Evolutionary conservation across 345 rosid species (phyloP).

Genomic region (Xanthoceras sorbifolium): DNA sequence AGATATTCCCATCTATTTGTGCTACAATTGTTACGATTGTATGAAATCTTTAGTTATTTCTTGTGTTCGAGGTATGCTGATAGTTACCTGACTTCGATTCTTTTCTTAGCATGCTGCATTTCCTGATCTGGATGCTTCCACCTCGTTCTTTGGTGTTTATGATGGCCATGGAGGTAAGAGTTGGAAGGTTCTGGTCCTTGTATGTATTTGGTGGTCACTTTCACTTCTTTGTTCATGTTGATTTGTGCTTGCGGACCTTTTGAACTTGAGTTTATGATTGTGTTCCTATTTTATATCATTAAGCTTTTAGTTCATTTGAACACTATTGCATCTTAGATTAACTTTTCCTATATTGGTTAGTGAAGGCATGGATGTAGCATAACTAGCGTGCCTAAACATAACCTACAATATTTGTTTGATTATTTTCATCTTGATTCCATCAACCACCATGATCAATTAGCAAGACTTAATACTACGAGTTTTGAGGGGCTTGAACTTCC

Average conservation of each 20-base stretch:
- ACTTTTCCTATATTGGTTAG: background rate
- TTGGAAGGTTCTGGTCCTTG: conserved; percentile 27
- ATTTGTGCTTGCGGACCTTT: background rate
- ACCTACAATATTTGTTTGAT: background rate
- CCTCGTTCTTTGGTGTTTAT: conserved; percentile 96
- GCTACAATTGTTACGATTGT: background rate
- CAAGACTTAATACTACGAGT: background rate
- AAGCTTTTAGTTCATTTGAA: background rate
- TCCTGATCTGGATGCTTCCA: conserved; percentile 72
- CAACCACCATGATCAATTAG: background rate
- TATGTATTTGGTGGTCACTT: background rate
- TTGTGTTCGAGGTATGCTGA: conserved; percentile 1
- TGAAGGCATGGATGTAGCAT: background rate
- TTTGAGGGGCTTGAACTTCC: background rate
- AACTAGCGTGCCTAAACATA: background rate
- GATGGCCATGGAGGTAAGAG: conserved; percentile 99
- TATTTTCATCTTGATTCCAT: background rate
- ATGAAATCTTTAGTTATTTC: background rate
- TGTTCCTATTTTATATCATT: background rate
- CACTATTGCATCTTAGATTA: background rate
- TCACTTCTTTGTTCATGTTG: conserved; percentile 4
- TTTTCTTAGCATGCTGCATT: conserved; percentile 79
- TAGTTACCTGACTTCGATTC: conserved; percentile 20
- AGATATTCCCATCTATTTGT: background rate
- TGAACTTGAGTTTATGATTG: background rate